Percentiles rank a stretch among this genome's conserved stretches.
Conservation (phyloP, 805 yeast genomes). For the Teunomyces cretensis region DNA sequence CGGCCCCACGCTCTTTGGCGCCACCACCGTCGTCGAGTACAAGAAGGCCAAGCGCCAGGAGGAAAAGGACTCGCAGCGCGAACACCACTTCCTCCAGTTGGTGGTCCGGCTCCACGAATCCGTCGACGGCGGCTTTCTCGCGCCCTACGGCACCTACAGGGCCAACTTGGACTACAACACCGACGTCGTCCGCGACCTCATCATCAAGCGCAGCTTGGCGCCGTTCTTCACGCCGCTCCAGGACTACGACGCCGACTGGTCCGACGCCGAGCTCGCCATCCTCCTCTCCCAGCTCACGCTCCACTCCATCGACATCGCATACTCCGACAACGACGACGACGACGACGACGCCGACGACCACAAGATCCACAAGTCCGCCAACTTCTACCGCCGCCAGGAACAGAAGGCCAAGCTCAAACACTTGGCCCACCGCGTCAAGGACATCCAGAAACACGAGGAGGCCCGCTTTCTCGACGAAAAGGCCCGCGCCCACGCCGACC, state of each 20-base stretch:
- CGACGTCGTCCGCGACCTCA: slow-evolving; percentile 66
- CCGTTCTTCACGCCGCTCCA: slow-evolving; percentile 91
- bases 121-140: slow-evolving; percentile 93
- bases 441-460: slow-evolving; percentile 35
- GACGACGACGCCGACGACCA: slow-evolving; percentile 62
- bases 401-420: slow-evolving; percentile 45
- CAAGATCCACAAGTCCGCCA: slow-evolving; percentile 50
- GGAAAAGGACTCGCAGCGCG: slow-evolving; percentile 55
- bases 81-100: slow-evolving; percentile 54
- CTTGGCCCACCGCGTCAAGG: slow-evolving; percentile 30
- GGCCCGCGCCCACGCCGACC: slow-evolving; percentile 4
- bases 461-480: slow-evolving; percentile 30
- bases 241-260: slow-evolving; percentile 72
- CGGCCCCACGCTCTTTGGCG: slow-evolving; percentile 13
- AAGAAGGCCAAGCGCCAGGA: slow-evolving; percentile 34
- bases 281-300: slow-evolving; percentile 51
- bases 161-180: slow-evolving; percentile 74
- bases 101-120: slow-evolving; percentile 62
- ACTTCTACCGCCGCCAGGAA: slow-evolving; percentile 48
- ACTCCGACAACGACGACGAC: slow-evolving; percentile 45
- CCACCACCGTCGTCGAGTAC: slow-evolving; percentile 15
- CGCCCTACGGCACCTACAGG: slow-evolving; percentile 87
- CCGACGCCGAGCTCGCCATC: slow-evolving; percentile 59
- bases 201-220: slow-evolving; percentile 70
- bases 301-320: slow-evolving; percentile 55